Base-by-base conservation (phyloP, 1,284 basidiomycete species). In the Macrocystidia cucumis region DNA sequence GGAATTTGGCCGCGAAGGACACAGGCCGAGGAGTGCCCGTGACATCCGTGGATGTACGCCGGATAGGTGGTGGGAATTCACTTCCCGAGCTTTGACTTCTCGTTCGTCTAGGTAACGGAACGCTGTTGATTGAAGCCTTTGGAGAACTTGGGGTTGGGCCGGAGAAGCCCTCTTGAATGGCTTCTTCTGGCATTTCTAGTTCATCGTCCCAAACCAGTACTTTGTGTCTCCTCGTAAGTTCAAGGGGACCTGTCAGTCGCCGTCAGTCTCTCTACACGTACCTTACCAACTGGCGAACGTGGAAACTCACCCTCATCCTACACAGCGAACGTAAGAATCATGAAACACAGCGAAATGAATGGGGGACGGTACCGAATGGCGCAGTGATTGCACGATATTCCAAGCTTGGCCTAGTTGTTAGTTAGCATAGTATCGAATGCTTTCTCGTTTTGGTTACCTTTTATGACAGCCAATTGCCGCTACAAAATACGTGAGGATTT, bases 401-500 rank as follows among this genome's bases (percentile, higher is more conserved):
- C 80, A 90, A 3, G 87, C 91, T 54, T 96, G 91, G 2, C 68
- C 65, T 68, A 35, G 9, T 22, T 17, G 18, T 14, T 34, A n/a
- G n/a, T n/a, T n/a, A n/a, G n/a, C n/a, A n/a, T n/a, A n/a, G n/a
- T n/a, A n/a, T n/a, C n/a, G n/a, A n/a, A n/a, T n/a, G n/a, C n/a
- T n/a, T n/a, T n/a, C n/a, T n/a, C n/a, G n/a, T n/a, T n/a, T n/a
- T n/a, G n/a, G n/a, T n/a, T 28, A 62, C 91, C 91, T 56, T 92
- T 91, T 44, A 95, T 78, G 5, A 95, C 85, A 23, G 86, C 83
- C 46, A 95, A 65, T 71, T 95, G 91, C 45, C 83, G 68, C 78
- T 88, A 46, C 9, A 45, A 22, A 44, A 30, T 32, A 3, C 24
- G 39, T 19, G 40, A 29, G n/a, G n/a, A n/a, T n/a, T n/a, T n/a